phyloP scores from a whole-genome alignment of 192 early-diverging fungal species.

The Mortierella hygrophila region DNA sequence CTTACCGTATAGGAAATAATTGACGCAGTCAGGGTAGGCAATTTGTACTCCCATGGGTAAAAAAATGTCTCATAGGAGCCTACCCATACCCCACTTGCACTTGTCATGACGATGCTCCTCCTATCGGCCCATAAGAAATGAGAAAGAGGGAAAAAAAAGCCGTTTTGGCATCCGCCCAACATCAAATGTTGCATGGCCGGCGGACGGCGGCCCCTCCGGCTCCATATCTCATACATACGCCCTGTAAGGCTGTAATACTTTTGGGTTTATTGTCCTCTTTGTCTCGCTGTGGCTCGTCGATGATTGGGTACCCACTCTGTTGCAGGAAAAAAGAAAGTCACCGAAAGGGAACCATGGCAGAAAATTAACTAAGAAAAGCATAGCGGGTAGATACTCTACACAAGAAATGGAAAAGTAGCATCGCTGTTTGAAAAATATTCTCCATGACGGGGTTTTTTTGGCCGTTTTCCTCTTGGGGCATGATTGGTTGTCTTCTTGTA shows the following conservation, averaged over 20 bases:
- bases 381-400: not conserved
- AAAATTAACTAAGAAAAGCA: not conserved
- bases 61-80: slow-evolving; percentile 4
- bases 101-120: not conserved
- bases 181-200: not conserved
- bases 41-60: too few species aligned
- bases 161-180: not conserved
- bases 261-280: not conserved
- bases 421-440: not conserved
- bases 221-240: not conserved
- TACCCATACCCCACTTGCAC: not conserved
- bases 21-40: too few species aligned
- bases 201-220: not conserved
- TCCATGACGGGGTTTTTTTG: slow-evolving; percentile 9
- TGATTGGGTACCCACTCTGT: not conserved
- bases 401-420: not conserved
- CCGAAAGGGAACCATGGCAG: not conserved
- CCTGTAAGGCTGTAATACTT: not conserved
- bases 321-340: not conserved
- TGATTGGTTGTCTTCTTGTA: not conserved
- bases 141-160: not conserved
- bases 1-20: too few species aligned
- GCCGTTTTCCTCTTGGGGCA: not conserved
- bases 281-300: not conserved
- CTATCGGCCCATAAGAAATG: not conserved